Base-by-base conservation (phyloP, 2,329 filamentous ascomycete species). In the Graphilbum fragrans region DNA sequence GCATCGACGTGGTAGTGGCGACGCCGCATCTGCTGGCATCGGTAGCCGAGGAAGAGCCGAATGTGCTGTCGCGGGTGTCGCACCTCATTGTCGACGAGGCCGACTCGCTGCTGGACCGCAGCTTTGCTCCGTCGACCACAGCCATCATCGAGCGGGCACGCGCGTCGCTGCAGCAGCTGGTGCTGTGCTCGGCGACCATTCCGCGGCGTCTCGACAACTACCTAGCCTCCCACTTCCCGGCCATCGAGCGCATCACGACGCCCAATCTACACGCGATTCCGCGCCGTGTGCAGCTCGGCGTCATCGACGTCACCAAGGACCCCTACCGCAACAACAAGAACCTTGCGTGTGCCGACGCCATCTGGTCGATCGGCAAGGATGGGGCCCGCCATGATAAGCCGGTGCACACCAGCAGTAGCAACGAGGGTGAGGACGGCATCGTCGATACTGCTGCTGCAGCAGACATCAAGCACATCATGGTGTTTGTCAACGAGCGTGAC, bases 191-290 rank as follows among this genome's bases (percentile, higher is more conserved):
- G 4, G 92, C 92, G 39, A 98, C 92, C 5, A 96, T 98, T 47
- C 92, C 93, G 2, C 77, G 82, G 49, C 85, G 84, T 51, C 74
- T 98, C 17, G 92, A 98, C 64, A 80, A 75, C 49, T 86, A 83
- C 58, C 72, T 98, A n/a, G 75, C 77, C 40, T 75, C 77, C 47
- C 80, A 80, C 48, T 95, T 88, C 59, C 90, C 92, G 0, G 71
- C 84, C 51, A 86, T 94, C 63, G 67, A 71, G 36, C 82, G 92
- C 46, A 79, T 98, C 47, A 90, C 90, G 1, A 98, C 92, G 0
- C 92, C 92, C 0, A 95, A 96, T 55, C 72, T 98, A 1, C 92
- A 98, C 61, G 87, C 92, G 44, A 94, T 98, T 51, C 92, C 92
- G 3, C 81, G 92, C 34, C 81, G 92, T 50, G 88, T 98, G 1